A percentile compares a stretch with the other conserved stretches of the same genome.
phyloP scores from a whole-genome alignment of 306 rosid genomes.

The Citrullus colocynthis region DNA sequence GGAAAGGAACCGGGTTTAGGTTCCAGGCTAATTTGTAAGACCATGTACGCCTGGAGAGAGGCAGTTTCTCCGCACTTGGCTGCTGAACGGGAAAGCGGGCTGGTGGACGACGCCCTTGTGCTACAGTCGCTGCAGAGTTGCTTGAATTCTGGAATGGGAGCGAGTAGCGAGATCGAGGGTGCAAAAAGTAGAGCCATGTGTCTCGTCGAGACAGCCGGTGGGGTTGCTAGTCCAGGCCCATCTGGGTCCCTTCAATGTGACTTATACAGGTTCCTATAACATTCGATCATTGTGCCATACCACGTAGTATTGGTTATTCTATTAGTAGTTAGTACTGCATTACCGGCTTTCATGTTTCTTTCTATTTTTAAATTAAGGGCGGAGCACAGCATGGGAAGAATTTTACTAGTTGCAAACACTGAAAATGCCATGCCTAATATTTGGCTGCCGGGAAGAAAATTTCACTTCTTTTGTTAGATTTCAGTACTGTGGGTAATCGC shows the following conservation, averaged over 20 bases:
- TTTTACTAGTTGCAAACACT: not conserved
- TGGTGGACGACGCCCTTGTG: conserved; percentile 37
- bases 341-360: not conserved
- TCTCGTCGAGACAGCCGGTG: conserved; percentile 84
- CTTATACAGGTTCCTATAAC: conserved; percentile 44
- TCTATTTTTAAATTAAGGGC: not conserved
- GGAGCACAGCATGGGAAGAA: not conserved
- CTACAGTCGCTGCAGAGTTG: conserved; percentile 34
- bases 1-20: conserved; percentile 13
- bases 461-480: not conserved
- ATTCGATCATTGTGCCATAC: not conserved
- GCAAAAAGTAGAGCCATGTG: conserved; percentile 38
- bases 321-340: not conserved
- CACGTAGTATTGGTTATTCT: not conserved
- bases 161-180: conserved; percentile 11
- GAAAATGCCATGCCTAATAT: not conserved
- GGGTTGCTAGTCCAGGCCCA: conserved; percentile 91
- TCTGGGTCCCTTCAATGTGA: conserved; percentile 94
- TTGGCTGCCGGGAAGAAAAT: not conserved
- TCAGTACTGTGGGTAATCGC: not conserved
- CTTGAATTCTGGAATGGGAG: conserved; percentile 23
- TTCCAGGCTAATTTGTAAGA: conserved; percentile 60
- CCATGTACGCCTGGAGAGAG: conserved; percentile 77
- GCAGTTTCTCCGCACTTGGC: conserved; percentile 89
- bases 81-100: conserved; percentile 52